Evolutionary conservation across 495 filamentous ascomycete genomes (phyloP), one percentile per base, ranked within the genome.

Genomic region (Neurospora hispaniola): DNA sequence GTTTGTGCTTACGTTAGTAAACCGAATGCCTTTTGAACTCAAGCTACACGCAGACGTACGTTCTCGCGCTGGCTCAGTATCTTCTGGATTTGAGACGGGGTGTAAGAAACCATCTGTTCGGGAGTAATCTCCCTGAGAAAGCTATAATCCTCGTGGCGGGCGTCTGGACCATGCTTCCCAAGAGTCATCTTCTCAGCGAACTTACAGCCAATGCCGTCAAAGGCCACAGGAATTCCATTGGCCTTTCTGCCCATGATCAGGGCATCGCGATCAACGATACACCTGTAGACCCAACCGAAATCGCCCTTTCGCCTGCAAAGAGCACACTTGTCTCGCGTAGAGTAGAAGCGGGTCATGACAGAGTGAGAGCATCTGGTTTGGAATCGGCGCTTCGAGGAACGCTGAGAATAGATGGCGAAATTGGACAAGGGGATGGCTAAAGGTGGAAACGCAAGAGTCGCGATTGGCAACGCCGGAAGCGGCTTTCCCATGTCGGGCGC

Each of bases 211-310:
- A 82, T 54, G 0, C 43, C 44, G 66, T 82, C 81, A 31, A 81
- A 78, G 18, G 78, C 74, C 18, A 84, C 84, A 71, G 43, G 66
- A n/a, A 42, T 27, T 38, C 80, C 78, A n/a, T 74, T 72, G 10
- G 74, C 71, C 12, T 81, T 73, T 66, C 80, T 82, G 20, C 84
- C 79, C 46, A 82, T 74, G 23, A 85, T 78, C 8, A 85, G 42
- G n/a, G 81, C 66, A 31, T 87, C 84, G 23, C 81, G 80, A 76
- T 93, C 91, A 75, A 89, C 84, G 6, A 82, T 86, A 77, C 92
- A 94, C 59, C 82, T 78, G 74, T 91, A 94, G 27, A 94, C 80
- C 87, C 88, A 93, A 39, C 90, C 89, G 62, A 88, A 83, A 16
- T 81, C 75, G 5, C 88, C 84, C 1, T 73, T 73, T 69, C 77